phyloP scores from a whole-genome alignment of 768 basidiomycete genomes.

The Tulasnella sp. region DNA sequence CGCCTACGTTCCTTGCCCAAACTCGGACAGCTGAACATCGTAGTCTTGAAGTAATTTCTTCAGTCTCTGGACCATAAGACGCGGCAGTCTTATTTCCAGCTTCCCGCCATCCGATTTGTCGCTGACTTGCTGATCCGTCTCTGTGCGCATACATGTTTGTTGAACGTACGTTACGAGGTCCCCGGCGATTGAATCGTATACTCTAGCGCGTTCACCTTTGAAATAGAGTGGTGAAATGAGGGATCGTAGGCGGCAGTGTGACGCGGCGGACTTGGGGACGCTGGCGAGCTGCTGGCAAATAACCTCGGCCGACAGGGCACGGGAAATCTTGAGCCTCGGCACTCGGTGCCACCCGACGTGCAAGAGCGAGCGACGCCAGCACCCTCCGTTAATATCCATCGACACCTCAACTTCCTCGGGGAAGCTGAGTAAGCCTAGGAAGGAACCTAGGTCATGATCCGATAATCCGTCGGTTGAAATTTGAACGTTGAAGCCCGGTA shows the following conservation, averaged over 20 bases:
- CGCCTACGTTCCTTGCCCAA: not conserved
- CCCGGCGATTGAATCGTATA: not conserved
- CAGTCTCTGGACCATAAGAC: not conserved
- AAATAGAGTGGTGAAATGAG: not conserved
- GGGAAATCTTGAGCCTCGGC: not conserved
- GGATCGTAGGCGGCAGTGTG: not conserved
- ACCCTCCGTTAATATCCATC: not conserved
- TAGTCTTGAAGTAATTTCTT: not conserved
- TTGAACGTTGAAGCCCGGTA: not conserved
- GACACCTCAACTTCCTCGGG: not conserved
- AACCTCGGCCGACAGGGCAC: not conserved
- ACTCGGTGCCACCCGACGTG: not conserved
- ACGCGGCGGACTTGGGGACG: not conserved
- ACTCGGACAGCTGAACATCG: not conserved
- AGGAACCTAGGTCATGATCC: not conserved
- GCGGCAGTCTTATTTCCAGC: not conserved
- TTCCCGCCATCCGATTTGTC: not conserved
- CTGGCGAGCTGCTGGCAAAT: not conserved
- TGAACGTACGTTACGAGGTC: not conserved
- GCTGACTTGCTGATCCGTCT: not conserved
- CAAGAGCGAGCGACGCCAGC: not conserved
- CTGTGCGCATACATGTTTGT: not conserved
- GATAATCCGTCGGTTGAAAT: not conserved
- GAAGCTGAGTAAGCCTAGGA: not conserved
- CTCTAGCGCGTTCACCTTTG: not conserved